Conservation (phyloP, 257 asterid species). For the Nicotiana attenuata region DNA sequence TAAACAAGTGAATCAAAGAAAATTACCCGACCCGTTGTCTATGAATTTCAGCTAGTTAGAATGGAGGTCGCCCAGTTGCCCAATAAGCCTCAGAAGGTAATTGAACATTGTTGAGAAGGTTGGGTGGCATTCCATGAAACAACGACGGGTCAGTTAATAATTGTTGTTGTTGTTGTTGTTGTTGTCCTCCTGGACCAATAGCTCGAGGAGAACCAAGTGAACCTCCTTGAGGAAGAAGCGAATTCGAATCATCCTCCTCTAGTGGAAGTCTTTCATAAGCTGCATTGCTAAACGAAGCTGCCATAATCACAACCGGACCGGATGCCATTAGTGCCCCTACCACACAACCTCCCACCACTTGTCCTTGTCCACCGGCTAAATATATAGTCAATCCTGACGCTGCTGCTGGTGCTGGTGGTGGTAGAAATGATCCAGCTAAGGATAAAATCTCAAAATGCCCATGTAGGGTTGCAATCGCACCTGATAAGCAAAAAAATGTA, state of each 20-base stretch:
- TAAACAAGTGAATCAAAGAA: neutral
- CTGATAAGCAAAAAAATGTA: neutral
- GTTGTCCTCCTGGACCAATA: constrained; percentile 7
- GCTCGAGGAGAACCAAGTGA: constrained; percentile 27
- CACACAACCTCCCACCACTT: constrained; percentile 86
- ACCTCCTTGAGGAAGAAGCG: constrained; percentile 20
- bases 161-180: constrained; percentile 26
- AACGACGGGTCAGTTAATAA: constrained; percentile 24
- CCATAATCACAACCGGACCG: constrained; percentile 84
- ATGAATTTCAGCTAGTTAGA: constrained; percentile 9
- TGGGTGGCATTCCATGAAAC: constrained; percentile 33
- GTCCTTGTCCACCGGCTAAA: constrained; percentile 90
- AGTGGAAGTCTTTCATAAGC: constrained; percentile 83
- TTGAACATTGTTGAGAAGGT: constrained; percentile 33
- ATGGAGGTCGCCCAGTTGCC: constrained; percentile 41
- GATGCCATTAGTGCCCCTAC: constrained; percentile 77
- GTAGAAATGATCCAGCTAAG: constrained; percentile 69
- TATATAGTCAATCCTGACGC: constrained; percentile 74
- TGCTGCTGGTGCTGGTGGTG: constrained; percentile 82
- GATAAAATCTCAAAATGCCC: constrained; percentile 88
- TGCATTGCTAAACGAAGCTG: constrained; percentile 90
- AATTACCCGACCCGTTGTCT: neutral
- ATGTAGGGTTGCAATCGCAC: constrained; percentile 65
- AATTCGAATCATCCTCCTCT: constrained; percentile 53
- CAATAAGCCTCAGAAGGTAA: constrained; percentile 32